Evolutionary conservation across 1,139 yeast species (phyloP).

Genomic region (Pneumocystis oryctolagi): DNA sequence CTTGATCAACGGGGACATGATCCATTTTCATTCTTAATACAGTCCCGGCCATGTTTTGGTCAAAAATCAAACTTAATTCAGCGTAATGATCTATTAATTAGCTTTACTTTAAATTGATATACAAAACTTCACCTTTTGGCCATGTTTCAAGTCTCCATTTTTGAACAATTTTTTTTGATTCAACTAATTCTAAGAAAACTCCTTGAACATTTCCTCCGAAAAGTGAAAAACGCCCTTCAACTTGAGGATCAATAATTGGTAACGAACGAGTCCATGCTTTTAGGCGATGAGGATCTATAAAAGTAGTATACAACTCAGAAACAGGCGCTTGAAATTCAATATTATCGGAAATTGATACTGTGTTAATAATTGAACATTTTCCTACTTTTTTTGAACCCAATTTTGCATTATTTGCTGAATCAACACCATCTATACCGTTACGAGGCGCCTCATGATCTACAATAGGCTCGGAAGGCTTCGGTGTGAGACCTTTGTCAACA

Average conservation of each 20-base stretch:
- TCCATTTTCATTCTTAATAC: conserved; percentile 60
- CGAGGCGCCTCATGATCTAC: conserved; percentile 1
- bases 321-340: conserved; percentile 79
- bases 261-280: conserved; percentile 81
- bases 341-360: conserved; percentile 56
- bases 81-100: conserved; percentile 43
- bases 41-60: conserved; percentile 72
- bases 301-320: conserved; percentile 61
- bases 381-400: conserved; percentile 10
- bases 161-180: conserved; percentile 47
- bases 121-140: conserved; percentile 36
- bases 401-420: conserved; percentile 9
- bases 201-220: conserved; percentile 88
- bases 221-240: conserved; percentile 49
- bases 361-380: conserved; percentile 17
- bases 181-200: conserved; percentile 43
- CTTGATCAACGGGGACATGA: conserved; percentile 97
- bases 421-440: background rate
- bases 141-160: conserved; percentile 81
- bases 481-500: conserved; percentile 51
- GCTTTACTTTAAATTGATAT: background rate
- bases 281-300: conserved; percentile 60
- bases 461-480: conserved; percentile 36
- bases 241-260: conserved; percentile 46
- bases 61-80: conserved; percentile 45